Percentiles rank a stretch among this genome's conserved stretches.
Evolutionary conservation across 1,284 basidiomycete species (phyloP).

Genomic region (Puccinia horiana): DNA sequence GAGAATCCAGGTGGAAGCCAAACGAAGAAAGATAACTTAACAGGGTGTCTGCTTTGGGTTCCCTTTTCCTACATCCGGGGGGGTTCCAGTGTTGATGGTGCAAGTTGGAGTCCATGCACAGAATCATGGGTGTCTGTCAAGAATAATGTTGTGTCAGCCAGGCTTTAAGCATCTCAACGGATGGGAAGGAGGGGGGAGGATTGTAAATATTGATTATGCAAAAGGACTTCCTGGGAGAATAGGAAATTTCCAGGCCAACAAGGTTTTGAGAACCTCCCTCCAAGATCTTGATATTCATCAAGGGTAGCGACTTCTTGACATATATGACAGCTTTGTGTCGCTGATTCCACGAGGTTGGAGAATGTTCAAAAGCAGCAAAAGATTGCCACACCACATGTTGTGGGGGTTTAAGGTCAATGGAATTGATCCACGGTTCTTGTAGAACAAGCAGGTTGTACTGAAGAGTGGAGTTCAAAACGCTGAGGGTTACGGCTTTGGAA

Average conservation of each 20-base stretch:
- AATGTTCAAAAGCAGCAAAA: neutral
- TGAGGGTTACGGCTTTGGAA: neutral
- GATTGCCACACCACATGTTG: neutral
- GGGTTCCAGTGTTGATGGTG: no score
- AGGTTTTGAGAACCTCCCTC: neutral
- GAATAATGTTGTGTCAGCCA: neutral
- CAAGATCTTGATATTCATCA: neutral
- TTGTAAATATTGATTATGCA: constrained; percentile 6
- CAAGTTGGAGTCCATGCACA: neutral
- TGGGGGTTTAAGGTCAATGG: neutral
- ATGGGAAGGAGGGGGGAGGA: neutral
- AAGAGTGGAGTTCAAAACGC: neutral
- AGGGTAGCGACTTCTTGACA: neutral
- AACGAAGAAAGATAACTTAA: neutral
- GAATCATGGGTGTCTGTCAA: neutral
- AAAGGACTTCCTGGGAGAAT: neutral
- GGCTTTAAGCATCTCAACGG: neutral
- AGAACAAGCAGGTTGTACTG: neutral
- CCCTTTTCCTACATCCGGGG: neutral
- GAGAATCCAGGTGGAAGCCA: constrained; percentile 2
- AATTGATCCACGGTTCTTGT: constrained; percentile 28
- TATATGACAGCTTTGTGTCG: constrained; percentile 3
- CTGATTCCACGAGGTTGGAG: neutral
- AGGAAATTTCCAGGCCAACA: neutral
- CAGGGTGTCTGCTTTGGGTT: neutral